phyloP scores from a whole-genome alignment of 2,329 filamentous ascomycete genomes.

The Aspergillus brasiliensis region DNA sequence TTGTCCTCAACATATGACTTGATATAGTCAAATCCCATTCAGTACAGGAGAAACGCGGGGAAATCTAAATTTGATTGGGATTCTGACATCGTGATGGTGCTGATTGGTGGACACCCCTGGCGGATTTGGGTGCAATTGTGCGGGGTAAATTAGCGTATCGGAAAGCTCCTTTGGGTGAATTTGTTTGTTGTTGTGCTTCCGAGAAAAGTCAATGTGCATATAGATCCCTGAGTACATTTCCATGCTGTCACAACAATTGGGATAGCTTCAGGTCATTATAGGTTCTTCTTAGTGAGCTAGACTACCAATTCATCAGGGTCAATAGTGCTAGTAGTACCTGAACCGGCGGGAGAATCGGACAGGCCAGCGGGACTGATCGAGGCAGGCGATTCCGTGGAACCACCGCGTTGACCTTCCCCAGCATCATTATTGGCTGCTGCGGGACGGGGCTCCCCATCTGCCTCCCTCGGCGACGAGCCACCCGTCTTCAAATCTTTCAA shows the following conservation, averaged over 20 bases:
- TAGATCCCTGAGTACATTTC: too few relatives aligned
- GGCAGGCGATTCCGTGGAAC: constrained; percentile 1
- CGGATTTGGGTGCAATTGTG: not conserved
- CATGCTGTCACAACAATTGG: too few relatives aligned
- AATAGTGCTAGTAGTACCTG: not conserved
- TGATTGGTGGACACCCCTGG: constrained; percentile 8
- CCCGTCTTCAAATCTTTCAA: not conserved
- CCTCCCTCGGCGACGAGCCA: not conserved
- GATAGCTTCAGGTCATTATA: too few relatives aligned
- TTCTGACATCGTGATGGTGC: constrained; percentile 10
- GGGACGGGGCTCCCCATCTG: not conserved
- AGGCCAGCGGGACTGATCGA: constrained; percentile 3
- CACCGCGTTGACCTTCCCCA: constrained; percentile 2
- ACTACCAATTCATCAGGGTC: not conserved
- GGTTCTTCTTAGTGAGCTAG: not conserved
- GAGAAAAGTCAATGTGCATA: too few relatives aligned
- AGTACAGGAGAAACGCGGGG: not conserved
- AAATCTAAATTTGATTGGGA: not conserved
- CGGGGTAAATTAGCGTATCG: constrained; percentile 7
- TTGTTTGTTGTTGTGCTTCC: not conserved
- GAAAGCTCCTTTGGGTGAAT: not conserved
- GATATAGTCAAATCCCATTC: not conserved
- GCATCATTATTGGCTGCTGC: not conserved
- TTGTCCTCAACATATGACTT: not conserved
- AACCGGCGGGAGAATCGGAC: not conserved